These are phyloP conservation scores for Salvia sclarea DNA, from an alignment of 305 asterid species.

Conservation along the genomic window DNA sequence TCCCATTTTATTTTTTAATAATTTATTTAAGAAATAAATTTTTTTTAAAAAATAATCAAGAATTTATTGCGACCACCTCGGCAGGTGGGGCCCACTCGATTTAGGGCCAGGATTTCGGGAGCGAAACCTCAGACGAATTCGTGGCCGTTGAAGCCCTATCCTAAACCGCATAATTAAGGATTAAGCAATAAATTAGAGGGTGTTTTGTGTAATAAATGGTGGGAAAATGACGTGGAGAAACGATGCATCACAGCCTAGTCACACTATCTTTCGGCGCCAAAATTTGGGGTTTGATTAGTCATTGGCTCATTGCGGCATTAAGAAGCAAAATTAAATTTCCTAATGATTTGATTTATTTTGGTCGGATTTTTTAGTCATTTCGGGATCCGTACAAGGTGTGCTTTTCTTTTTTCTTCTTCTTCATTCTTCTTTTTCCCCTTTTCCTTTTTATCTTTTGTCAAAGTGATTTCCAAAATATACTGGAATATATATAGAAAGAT, in stretches of 20 bases:
- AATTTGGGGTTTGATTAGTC: not conserved
- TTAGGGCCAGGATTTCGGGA: slow-evolving; percentile 20
- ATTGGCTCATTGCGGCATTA: slow-evolving; percentile 11
- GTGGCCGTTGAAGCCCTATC: slow-evolving; percentile 34
- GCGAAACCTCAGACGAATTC: slow-evolving; percentile 24
- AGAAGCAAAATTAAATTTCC: slow-evolving; percentile 26
- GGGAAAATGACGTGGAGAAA: slow-evolving; percentile 34
- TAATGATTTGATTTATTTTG: not conserved
- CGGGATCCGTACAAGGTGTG: not conserved
- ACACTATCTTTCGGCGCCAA: slow-evolving; percentile 46
- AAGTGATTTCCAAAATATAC: slow-evolving; percentile 14
- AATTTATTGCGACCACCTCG: not conserved
- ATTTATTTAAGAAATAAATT: not conserved
- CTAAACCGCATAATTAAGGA: slow-evolving; percentile 12
- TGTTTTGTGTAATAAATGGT: not conserved
- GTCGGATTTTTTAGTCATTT: not conserved
- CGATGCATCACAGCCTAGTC: slow-evolving; percentile 20
- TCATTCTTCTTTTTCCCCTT: not conserved
- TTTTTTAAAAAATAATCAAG: not conserved
- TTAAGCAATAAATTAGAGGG: not conserved
- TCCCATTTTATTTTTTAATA: not conserved
- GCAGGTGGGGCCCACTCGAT: slow-evolving; percentile 25
- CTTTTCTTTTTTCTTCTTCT: not conserved
- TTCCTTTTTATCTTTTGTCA: slow-evolving; percentile 6
- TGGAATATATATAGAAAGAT: slow-evolving; percentile 13